Percentiles rank a stretch among this genome's conserved stretches.
phyloP scores from a whole-genome alignment of 495 filamentous ascomycete species.

The Xylaria intraflava region DNA sequence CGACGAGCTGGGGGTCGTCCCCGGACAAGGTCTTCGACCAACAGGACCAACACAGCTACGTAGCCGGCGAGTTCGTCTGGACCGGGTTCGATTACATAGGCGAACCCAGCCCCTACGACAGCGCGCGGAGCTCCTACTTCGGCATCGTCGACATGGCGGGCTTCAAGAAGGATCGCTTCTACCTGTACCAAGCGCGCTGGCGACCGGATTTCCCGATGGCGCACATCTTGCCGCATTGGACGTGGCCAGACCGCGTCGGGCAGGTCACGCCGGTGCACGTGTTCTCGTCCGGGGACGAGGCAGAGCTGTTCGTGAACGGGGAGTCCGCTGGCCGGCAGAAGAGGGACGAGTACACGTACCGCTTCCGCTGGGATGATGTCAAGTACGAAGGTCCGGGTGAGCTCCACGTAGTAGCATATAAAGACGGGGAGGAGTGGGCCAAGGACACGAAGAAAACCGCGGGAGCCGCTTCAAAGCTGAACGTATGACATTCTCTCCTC shows the following conservation, averaged over 20 bases:
- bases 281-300: constrained; percentile 40
- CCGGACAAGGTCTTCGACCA: constrained; percentile 43
- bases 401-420: constrained; percentile 38
- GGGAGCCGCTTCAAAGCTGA: constrained; percentile 26
- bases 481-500: constrained; percentile 6
- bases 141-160: constrained; percentile 47
- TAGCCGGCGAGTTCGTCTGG: constrained; percentile 46
- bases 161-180: constrained; percentile 46
- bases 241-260: constrained; percentile 40
- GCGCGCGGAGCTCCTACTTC: constrained; percentile 41
- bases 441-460: constrained; percentile 30
- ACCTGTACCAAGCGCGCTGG: constrained; percentile 44
- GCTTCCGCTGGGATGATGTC: constrained; percentile 45
- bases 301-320: constrained; percentile 47
- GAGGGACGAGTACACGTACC: constrained; percentile 29
- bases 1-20: constrained; percentile 33
- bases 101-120: constrained; percentile 41
- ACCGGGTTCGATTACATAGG: constrained; percentile 46
- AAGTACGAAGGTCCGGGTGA: constrained; percentile 39
- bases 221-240: constrained; percentile 48
- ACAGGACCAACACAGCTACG: constrained; percentile 41
- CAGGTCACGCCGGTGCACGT: constrained; percentile 45
- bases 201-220: constrained; percentile 33
- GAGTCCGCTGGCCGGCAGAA: constrained; percentile 31
- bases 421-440: constrained; percentile 38